A percentile compares a stretch with the other conserved stretches of the same genome.
These are phyloP conservation scores for Diplodia sapinea DNA, from an alignment of 2,329 filamentous ascomycete species.

Conservation along the genomic window DNA sequence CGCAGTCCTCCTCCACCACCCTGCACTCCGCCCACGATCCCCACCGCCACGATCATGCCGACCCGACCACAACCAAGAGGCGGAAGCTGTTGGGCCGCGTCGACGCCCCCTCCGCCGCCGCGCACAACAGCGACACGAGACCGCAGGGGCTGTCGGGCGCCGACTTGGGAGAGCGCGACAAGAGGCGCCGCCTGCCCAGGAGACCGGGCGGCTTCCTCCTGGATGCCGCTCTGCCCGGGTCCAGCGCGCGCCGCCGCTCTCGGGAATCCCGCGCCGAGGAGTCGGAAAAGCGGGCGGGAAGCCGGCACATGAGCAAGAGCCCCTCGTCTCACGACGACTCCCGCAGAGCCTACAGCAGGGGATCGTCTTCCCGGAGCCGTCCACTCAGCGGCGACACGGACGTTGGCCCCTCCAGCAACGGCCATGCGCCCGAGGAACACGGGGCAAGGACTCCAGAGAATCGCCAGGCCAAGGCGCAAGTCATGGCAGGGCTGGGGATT, in stretches of 20 bases:
- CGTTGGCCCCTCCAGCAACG: conserved; percentile 6
- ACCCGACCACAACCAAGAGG: conserved; percentile 35
- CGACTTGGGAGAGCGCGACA: conserved; percentile 42
- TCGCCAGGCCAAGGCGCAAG: conserved; percentile 14
- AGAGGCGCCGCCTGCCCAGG: conserved; percentile 40
- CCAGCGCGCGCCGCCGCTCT: conserved; percentile 38
- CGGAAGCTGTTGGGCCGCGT: conserved; percentile 8
- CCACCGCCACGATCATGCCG: conserved; percentile 38
- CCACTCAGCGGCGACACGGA: conserved; percentile 22
- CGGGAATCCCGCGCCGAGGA: conserved; percentile 38
- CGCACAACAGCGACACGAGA: conserved; percentile 21
- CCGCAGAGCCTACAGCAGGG: conserved; percentile 36
- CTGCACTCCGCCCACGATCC: conserved; percentile 41
- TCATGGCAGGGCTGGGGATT: conserved; percentile 4
- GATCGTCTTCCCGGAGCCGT: conserved; percentile 34
- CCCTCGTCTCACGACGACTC: conserved; percentile 35
- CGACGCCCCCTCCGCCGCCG: conserved; percentile 27
- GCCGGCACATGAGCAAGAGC: conserved; percentile 39
- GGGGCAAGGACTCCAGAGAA: conserved; percentile 24
- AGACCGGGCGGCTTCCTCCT: conserved; percentile 54
- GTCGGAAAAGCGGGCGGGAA: conserved; percentile 40
- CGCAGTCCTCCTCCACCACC: conserved; percentile 43
- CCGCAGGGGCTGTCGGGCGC: conserved; percentile 34
- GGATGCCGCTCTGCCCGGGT: conserved; percentile 46
- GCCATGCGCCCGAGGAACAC: conserved; percentile 12